These are phyloP conservation scores for Fraxinus velutina DNA, from an alignment of 305 asterid genomes.

Conservation along the genomic window DNA sequence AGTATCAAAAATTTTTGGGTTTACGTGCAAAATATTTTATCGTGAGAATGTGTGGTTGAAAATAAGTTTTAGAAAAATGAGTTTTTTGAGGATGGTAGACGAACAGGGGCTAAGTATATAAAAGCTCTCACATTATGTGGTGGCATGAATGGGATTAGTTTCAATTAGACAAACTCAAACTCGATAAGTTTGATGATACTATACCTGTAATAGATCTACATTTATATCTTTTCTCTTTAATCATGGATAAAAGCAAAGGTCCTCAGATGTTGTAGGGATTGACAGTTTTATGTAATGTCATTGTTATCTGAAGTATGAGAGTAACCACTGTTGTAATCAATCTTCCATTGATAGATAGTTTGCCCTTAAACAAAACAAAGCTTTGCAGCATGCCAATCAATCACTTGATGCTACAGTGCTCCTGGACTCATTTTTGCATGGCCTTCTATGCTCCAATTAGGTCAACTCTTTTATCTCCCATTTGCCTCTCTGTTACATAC, in stretches of 20 bases:
- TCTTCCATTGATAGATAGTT: neutral
- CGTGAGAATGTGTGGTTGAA: too few relatives aligned
- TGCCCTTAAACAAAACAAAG: neutral
- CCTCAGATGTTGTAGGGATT: neutral
- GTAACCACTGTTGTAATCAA: neutral
- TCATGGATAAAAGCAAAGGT: neutral
- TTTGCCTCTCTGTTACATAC: neutral
- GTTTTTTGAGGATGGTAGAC: too few relatives aligned
- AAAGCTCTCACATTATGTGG: neutral
- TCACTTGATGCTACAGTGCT: neutral
- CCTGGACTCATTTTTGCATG: neutral
- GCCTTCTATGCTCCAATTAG: neutral
- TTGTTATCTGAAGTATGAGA: neutral
- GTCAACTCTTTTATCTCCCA: neutral
- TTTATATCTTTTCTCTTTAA: neutral
- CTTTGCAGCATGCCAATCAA: neutral
- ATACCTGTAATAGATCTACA: neutral
- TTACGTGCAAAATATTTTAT: too few relatives aligned
- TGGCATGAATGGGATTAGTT: neutral
- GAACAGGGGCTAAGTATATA: neutral
- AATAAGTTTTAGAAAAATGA: too few relatives aligned
- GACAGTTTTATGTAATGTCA: neutral
- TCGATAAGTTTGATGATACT: neutral
- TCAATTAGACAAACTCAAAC: neutral
- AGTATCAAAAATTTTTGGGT: too few relatives aligned